Conservation (phyloP, 2,329 filamentous ascomycete genomes). For the Ceratocystis diversiconidia region DNA sequence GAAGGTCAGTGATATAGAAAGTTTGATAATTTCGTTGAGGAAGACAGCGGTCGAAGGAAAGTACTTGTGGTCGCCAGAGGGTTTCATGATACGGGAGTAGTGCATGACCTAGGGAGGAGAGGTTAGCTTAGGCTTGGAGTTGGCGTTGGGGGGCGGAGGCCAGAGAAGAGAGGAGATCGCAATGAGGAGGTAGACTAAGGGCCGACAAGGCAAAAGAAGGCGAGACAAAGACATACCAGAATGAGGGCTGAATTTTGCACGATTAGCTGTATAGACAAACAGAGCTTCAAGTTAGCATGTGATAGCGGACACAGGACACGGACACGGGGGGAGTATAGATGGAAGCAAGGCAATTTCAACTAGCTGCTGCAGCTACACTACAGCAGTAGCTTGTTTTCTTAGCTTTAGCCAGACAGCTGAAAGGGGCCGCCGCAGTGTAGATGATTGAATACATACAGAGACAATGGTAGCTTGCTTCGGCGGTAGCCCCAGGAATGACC, state of each 20-base stretch:
- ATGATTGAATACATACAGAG: constrained; percentile 7
- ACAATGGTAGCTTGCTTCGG: constrained; percentile 16
- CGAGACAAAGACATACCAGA: constrained; percentile 34
- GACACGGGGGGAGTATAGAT: not conserved
- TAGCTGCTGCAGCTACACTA: not conserved
- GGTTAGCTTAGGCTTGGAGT: constrained; percentile 1
- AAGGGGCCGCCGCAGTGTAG: not conserved
- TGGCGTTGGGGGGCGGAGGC: not conserved
- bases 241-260: constrained; percentile 65
- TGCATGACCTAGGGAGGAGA: constrained; percentile 57
- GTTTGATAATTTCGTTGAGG: constrained; percentile 82
- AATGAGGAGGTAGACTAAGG: not conserved
- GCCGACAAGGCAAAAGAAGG: not conserved
- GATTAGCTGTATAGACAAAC: constrained; percentile 40
- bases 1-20: constrained; percentile 72
- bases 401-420: no score
- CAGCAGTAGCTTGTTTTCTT: no score
- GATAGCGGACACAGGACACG: not conserved
- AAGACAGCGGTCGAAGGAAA: constrained; percentile 90
- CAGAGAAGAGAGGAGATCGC: not conserved
- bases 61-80: constrained; percentile 69
- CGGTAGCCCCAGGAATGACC: constrained; percentile 15
- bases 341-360: not conserved
- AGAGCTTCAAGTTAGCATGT: not conserved
- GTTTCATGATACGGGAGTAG: constrained; percentile 89